Evolutionary conservation across 306 rosid species (phyloP), one percentile per base, ranked within the genome.

Genomic region (Astragalus membranaceus): DNA sequence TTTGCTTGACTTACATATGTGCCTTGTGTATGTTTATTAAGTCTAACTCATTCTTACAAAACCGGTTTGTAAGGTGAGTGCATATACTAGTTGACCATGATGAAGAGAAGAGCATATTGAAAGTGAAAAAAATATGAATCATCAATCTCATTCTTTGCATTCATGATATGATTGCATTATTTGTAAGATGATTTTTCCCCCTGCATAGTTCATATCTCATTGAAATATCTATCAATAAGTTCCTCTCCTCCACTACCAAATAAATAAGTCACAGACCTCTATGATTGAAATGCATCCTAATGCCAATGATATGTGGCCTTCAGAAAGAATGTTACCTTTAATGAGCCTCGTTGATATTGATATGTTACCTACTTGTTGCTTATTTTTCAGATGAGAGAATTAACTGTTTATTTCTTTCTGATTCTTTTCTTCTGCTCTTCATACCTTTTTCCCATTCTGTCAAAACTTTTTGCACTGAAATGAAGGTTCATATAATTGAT

Each of bases 1-100:
- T 72, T 42, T 43, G 10, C 50, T 79, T 33, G 33, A 54, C 49
- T 42, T 55, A 7, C 67, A 64, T 49, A 30, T 76, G 51, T 67
- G 49, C 39, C 10, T 55, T 63, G 70, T 63, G 70, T 32, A 74
- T 11, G 67, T 15, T 64, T 55, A 32, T 43, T 35, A 14, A 23
- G 26, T 23, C 26, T 23, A 23, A 23, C 26, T 23, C 26, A 23
- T 23, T 23, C 26, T 23, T 23, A 23, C 26, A 23, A 23, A 23
- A 23, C 26, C 26, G 26, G 26, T 23, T 23, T 23, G 26, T 23
- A 23, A 62, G 39, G 70, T 39, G 43, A 58, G 17, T 29, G 41
- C 7, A 53, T 54, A n/a, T 44, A 42, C 39, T 6, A 13, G 26
- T 72, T 69, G 50, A 51, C 44, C 6, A 17, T 74, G 70, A 59